Conservation (phyloP, 2,329 filamentous ascomycete genomes). For the Kalmusia sp. region DNA sequence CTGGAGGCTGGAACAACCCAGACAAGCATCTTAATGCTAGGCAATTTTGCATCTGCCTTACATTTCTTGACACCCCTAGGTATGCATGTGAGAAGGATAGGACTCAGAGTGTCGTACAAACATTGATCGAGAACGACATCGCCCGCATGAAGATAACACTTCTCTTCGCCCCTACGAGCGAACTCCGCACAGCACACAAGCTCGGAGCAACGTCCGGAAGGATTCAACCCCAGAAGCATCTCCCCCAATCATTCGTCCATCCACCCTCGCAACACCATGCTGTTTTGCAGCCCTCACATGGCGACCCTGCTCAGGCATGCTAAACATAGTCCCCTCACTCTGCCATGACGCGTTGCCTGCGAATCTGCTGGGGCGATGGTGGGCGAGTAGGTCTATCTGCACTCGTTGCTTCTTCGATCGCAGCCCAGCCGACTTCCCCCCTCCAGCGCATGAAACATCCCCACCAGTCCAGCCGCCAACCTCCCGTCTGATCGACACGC, state of each 20-base stretch:
- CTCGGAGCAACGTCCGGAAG: slow-evolving; percentile 1
- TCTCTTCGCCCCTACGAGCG: not conserved
- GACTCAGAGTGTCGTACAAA: no score
- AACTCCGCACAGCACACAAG: no score
- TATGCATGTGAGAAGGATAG: no score
- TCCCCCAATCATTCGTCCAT: not conserved
- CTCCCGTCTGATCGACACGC: not conserved
- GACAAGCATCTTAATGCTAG: no score
- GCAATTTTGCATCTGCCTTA: no score
- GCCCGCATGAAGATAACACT: not conserved
- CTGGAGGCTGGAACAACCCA: no score
- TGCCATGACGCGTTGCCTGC: not conserved
- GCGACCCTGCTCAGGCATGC: not conserved
- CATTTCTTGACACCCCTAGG: no score
- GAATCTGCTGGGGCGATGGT: no score
- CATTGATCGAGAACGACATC: no score
- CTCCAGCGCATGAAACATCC: slow-evolving; percentile 1
- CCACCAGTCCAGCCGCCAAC: not conserved
- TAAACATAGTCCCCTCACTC: slow-evolving; percentile 1
- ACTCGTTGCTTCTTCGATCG: not conserved
- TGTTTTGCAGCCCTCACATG: not conserved
- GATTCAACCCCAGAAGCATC: not conserved
- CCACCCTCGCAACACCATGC: not conserved
- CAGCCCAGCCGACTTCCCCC: not conserved
- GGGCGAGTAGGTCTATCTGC: not conserved